Evolutionary conservation across 1,139 yeast genomes (phyloP), one percentile per base, ranked within the genome.

Genomic region (Scheffersomyces titani): DNA sequence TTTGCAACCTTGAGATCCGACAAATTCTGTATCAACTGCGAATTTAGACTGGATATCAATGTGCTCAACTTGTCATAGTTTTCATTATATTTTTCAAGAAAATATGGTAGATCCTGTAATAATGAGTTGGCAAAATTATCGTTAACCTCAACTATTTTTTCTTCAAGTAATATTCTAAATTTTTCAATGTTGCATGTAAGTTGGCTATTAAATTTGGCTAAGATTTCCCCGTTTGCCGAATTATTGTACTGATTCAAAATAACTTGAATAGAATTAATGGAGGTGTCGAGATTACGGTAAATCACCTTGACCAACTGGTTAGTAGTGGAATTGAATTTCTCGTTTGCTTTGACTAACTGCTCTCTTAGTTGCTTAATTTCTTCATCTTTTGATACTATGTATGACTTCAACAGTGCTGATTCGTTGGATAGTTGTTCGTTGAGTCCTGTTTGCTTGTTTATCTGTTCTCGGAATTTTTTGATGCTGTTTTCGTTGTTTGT

Each of bases 301-400:
- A 63, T 61, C 6, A 63, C 51, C 18, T 55, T 56, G n/a, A 63
- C 59, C 46, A 62, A 54, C 52, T 59, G 61, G 24, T 59, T 55
- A 11, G 64, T 62, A 7, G 62, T 63, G 16, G 59, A 50, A 51
- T 51, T 57, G 53, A 57, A 62, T 48, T 59, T 60, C 40, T 60
- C 62, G 22, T 56, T 62, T 48, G 62, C 53, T n/a, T 54, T 55
- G 20, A 52, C 48, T 5, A 63, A 56, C 19, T 60, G 61, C 19
- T 56, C 54, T 19, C 54, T 59, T 50, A 63, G 52, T 6, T 53
- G 49, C 13, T 44, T n/a, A 13, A 62, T 51, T 45, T 61, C 57
- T 16, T 51, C 52, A 6, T 54, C 52, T n/a, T 60, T 61, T 21
- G 52, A 54, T 6, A 24, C 24, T 11, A 61, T 48, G 4, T 49